phyloP scores from a whole-genome alignment of 805 yeast species.

The Vanderwaltozyma yarrowii region DNA sequence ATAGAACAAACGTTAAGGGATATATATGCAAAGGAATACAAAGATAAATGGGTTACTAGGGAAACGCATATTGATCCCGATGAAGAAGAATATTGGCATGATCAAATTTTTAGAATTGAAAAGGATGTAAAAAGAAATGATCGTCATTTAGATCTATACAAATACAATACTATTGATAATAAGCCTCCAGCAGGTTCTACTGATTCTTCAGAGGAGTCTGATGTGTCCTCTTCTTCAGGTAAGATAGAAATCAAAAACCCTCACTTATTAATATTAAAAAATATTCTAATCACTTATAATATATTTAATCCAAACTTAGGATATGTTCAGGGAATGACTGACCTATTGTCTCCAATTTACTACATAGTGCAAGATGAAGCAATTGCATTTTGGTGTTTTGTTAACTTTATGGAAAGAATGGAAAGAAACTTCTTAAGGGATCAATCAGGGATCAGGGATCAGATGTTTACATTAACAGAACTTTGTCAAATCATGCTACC shows the following conservation, averaged over 20 bases:
- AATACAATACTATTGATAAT: constrained; percentile 30
- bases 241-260: constrained; percentile 48
- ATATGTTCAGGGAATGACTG: constrained; percentile 98
- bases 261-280: constrained; percentile 61
- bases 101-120: constrained; percentile 81
- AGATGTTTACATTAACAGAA: constrained; percentile 74
- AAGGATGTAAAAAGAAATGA: constrained; percentile 92
- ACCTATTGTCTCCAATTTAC: constrained; percentile 78
- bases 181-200: constrained; percentile 29
- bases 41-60: constrained; percentile 60
- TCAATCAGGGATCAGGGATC: constrained; percentile 87
- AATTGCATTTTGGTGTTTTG: constrained; percentile 81
- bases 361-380: constrained; percentile 57
- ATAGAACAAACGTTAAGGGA: constrained; percentile 45
- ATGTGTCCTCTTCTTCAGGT: constrained; percentile 28
- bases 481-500: constrained; percentile 89
- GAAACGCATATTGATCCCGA: constrained; percentile 23
- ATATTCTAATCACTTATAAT: constrained; percentile 77
- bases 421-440: constrained; percentile 87
- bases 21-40: constrained; percentile 46
- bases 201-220: constrained; percentile 26
- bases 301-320: constrained; percentile 78
- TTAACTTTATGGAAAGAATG: constrained; percentile 85
- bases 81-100: constrained; percentile 67
- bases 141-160: constrained; percentile 59